Base-by-base conservation (phyloP, 106 monocot genomes). In the Dendrobium chrysotoxum region DNA sequence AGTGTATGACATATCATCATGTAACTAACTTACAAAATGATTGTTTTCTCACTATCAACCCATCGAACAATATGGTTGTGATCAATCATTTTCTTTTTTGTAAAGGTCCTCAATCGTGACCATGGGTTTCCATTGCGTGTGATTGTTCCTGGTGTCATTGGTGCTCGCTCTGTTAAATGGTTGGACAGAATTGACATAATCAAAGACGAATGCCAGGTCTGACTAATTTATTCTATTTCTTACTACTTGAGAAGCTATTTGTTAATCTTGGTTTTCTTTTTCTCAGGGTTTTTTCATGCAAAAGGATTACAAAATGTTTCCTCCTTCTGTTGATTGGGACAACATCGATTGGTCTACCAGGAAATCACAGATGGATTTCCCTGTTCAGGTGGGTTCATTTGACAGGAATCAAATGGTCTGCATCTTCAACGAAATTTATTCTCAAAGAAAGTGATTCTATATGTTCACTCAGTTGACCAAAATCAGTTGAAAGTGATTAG, bases 221-320 rank as follows among this genome's bases (percentile, higher is more conserved):
- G 75, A 44, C 50, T 54, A 5, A 20, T 76, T 81, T 6, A 41
- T 74, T 74, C 21, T 8, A 16, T 1, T 42, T 74, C 38, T 74
- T 70, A 15, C 70, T 70, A 7, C 12, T n/a, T 38, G 15, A n/a
- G 2, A 31, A 35, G 28, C 31, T 35, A 70, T 20, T 35, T 70
- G 4, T 15, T 81, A 39, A 78, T 55, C 47, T 12, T 74, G 17
- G 0, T 82, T 21, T 79, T 82, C 10, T 42, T 80, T 79, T 47
- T 54, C 66, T 41, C 81, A 97, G 97, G 97, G 97, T 0, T 97
- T 97, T 83, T 97, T 94, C 58, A 92, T 94, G 92, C 90, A 90
- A 86, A 97, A 92, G 66, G 97, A 97, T 77, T 97, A 97, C 87
- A 97, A 97, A 79, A 97, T 94, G 97, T 97, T 97, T 86, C 94